Evolutionary conservation across 805 yeast species (phyloP).

Genomic region (Lipomyces sp.): DNA sequence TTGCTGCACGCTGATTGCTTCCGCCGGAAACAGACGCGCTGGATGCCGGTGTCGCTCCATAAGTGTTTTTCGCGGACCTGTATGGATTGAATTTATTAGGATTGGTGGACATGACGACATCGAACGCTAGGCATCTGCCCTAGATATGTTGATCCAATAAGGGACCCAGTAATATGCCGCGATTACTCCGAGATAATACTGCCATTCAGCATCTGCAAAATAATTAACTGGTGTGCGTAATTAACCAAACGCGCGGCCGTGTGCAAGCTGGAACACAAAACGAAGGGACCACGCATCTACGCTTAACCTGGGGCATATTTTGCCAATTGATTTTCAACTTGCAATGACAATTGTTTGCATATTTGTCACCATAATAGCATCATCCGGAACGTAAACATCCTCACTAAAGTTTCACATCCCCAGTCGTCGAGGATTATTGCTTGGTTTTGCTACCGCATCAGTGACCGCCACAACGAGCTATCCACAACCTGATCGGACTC

Average conservation of each 20-base stretch:
- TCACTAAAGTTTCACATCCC: not conserved
- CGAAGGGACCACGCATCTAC: too few species aligned
- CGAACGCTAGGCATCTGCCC: not conserved
- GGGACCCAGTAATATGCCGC: not conserved
- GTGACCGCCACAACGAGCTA: not conserved
- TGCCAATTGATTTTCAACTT: too few species aligned
- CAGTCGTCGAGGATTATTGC: not conserved
- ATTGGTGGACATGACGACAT: not conserved
- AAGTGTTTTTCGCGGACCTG: not conserved
- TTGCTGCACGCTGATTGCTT: not conserved
- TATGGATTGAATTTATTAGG: constrained; percentile 1
- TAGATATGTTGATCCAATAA: not conserved
- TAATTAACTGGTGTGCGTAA: not conserved
- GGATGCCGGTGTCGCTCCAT: not conserved
- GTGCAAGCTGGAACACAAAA: too few species aligned
- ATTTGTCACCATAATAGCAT: not conserved
- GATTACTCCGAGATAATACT: not conserved
- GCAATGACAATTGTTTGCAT: too few species aligned
- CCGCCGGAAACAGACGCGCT: not conserved
- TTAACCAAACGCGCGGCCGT: not conserved
- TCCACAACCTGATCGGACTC: not conserved
- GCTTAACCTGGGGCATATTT: too few species aligned
- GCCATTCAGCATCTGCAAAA: not conserved
- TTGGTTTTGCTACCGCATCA: not conserved
- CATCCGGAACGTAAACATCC: not conserved